phyloP scores from a whole-genome alignment of 2,329 filamentous ascomycete species.

The Coniosporium tulheliwenetii region DNA sequence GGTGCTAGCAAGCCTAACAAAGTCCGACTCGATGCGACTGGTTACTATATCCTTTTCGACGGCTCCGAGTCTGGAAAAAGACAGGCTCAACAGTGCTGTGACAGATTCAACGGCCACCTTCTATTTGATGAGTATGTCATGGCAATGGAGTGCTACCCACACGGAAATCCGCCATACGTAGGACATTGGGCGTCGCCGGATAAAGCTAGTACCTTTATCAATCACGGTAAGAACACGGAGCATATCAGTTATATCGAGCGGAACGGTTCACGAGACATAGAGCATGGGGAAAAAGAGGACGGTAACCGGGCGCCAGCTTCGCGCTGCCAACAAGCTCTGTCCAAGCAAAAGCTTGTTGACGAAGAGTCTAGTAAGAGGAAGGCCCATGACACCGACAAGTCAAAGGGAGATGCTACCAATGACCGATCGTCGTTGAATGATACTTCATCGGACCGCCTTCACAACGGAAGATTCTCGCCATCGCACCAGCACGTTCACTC shows the following conservation, averaged over 20 bases:
- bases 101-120: slow-evolving; percentile 1
- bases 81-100: slow-evolving; percentile 3
- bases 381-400: too few species aligned
- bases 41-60: slow-evolving; percentile 11
- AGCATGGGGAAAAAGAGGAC: too few species aligned
- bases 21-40: slow-evolving; percentile 7
- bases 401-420: too few species aligned
- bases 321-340: too few species aligned
- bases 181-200: neutral
- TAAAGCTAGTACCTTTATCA: neutral
- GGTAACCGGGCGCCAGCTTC: too few species aligned
- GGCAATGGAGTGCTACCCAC: neutral
- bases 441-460: too few species aligned
- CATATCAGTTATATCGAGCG: neutral
- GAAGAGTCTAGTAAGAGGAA: too few species aligned
- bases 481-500: too few species aligned
- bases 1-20: slow-evolving; percentile 1
- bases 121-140: slow-evolving; percentile 3
- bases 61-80: slow-evolving; percentile 1
- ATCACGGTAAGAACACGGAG: neutral
- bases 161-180: neutral
- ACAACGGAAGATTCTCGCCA: too few species aligned
- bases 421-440: too few species aligned
- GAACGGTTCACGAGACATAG: neutral
- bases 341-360: too few species aligned